Base-by-base conservation (phyloP, 179 eudicot species). In the Sideroxylon spinosum region DNA sequence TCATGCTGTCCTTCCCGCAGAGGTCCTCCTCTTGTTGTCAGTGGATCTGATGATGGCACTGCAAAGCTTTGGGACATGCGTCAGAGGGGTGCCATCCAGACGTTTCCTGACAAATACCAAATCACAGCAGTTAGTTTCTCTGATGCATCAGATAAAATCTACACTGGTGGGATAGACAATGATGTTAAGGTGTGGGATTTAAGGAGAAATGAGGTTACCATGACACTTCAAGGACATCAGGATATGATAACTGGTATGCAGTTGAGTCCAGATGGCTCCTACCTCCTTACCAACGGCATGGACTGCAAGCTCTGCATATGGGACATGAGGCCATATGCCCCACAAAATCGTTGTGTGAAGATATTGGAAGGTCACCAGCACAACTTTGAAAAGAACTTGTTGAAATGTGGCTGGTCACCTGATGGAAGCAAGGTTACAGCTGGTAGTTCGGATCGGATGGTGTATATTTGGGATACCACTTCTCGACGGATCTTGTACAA, bases 61-160 rank as follows among this genome's bases (percentile, higher is more conserved):
- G 97, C 99, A 25, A 93, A 93, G 75, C 98, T 95, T 28, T 95
- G 99, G 99, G 98, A 93, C 62, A 90, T 95, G 95, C 91, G 99
- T 26, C 99, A 93, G 55, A 84, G 98, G 83, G 99, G 99, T 29
- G 95, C 99, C 46, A 88, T 95, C 73, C 99, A 95, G 84, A 95
- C 95, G 0, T 95, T 95, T 76, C 99, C 99, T 0, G 98, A 95
- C 80, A 95, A 89, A 66, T 95, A 91, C 83, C 99, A 95, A 84
- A 88, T 93, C 26, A 95, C 99, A 1, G 99, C 98, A 5, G 99
- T 95, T 68, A 84, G 89, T 80, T 95, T 95, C 78, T 88, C 99
- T 19, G 99, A 95, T 71, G 98, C 99, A 6, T 95, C 99, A 0
- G 99, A 95, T 74, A 95, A 93, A 85, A 90, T 95, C 60, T 95